Base-by-base conservation (phyloP, 2,329 filamentous ascomycete genomes). In the Annulohypoxylon truncatum region DNA sequence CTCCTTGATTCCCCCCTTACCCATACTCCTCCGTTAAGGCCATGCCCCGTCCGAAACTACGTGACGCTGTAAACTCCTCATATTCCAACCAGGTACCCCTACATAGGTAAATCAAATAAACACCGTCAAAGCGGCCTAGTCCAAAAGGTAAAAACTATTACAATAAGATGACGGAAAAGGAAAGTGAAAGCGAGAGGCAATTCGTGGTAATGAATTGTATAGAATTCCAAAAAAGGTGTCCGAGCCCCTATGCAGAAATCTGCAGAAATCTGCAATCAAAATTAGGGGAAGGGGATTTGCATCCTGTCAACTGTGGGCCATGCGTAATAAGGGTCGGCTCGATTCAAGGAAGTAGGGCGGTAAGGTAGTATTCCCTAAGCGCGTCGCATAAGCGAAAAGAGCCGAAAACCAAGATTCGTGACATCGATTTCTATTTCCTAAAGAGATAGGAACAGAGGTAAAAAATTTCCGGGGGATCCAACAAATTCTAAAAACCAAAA, bases 121-220 rank as follows among this genome's bases (percentile, higher is more conserved):
- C 13, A 31, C n/a, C 20, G 20, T 18, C 28, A 56, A 38, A 46
- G 20, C 42, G 20, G 13, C 28, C 29, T 5, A 12, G 9, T 18
- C 28, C 12, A 2, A n/a, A 35, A 44, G 28, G 31, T 31, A 22
- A 44, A 20, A 35, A 26, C n/a, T 58, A 58, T 58, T 58, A 58
- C 44, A 47, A 57, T n/a, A n/a, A 47, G 15, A n/a, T 58, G 22
- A 47, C 20, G 13, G 20, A 58, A 26, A 29, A 29, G 9, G 26
- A 38, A 20, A 28, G 33, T 28, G 12, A 22, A 42, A 42, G 31
- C 44, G 54, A 58, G 22, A 28, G 54, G 22, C 46, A 29, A 35
- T 56, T 18, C 28, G 22, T 47, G 18, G 24, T 15, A n/a, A n/a
- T n/a, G 22, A 48, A 48, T 5, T 46, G 44, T 48, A 28, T 48